These are phyloP conservation scores for Aspergillus fischeri DNA, from an alignment of 2,329 filamentous ascomycete genomes.

Conservation along the genomic window DNA sequence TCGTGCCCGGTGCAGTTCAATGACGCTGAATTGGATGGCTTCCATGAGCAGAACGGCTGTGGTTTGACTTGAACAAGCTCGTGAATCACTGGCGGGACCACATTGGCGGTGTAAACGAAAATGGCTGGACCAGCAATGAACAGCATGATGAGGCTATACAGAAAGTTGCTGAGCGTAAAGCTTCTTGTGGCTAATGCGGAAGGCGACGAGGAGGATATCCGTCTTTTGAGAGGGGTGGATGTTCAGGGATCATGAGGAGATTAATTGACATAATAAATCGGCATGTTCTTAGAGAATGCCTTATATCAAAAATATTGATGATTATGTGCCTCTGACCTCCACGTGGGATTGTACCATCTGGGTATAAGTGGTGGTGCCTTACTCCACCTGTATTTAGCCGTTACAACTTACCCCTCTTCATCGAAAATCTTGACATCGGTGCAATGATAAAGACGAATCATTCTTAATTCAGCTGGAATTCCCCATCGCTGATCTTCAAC, in stretches of 20 bases:
- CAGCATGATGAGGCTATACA: constrained; percentile 6
- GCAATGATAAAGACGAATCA: too few species aligned
- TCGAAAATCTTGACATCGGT: too few species aligned
- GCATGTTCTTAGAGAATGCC: too few species aligned
- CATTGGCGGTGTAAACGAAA: constrained; percentile 8
- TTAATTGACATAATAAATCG: background rate
- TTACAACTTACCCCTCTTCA: too few species aligned
- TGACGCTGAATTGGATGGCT: background rate
- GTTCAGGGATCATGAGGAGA: constrained; percentile 11
- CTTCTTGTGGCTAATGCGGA: constrained; percentile 5
- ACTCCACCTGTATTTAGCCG: too few species aligned
- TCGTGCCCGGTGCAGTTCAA: constrained; percentile 5
- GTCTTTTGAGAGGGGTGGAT: constrained; percentile 9
- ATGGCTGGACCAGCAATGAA: constrained; percentile 13
- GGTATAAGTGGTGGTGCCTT: too few species aligned
- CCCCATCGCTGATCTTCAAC: too few species aligned
- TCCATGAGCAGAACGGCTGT: constrained; percentile 6
- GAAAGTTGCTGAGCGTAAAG: constrained; percentile 7
- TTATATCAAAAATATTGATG: too few species aligned
- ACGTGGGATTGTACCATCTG: too few species aligned
- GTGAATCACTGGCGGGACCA: constrained; percentile 9
- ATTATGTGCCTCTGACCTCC: too few species aligned
- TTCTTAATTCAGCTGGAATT: too few species aligned
- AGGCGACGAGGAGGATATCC: constrained; percentile 7
- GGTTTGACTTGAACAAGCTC: constrained; percentile 5